phyloP scores from a whole-genome alignment of 148 eudicot genomes.

The Dianthus caryophyllus region DNA sequence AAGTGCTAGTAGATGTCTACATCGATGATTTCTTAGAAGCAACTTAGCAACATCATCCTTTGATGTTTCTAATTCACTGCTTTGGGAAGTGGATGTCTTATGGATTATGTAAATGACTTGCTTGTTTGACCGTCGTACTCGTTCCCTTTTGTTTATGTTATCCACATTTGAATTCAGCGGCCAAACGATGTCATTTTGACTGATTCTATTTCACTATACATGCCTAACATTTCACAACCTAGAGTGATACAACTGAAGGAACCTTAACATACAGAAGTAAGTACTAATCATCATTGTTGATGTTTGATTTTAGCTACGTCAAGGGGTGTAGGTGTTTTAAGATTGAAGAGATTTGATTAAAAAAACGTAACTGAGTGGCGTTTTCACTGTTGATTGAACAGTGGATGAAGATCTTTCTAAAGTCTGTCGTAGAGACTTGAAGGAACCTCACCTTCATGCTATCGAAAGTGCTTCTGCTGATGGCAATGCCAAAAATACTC shows the following conservation, averaged over 20 bases:
- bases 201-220: no score
- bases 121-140: not conserved
- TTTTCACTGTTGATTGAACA: conserved; percentile 34
- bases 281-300: not conserved
- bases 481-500: conserved; percentile 30
- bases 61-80: not conserved
- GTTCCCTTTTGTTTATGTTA: no score
- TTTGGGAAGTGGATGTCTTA: not conserved
- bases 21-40: not conserved
- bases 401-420: conserved; percentile 50
- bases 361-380: not conserved
- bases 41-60: not conserved
- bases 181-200: no score
- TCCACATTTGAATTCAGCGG: no score
- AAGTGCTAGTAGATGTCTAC: not conserved
- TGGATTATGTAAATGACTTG: not conserved
- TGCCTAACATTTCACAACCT: not conserved
- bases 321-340: not conserved
- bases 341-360: not conserved
- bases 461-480: conserved; percentile 31
- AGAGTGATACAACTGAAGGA: not conserved
- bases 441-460: conserved; percentile 43
- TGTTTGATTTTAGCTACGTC: not conserved
- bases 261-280: not conserved
- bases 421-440: conserved; percentile 46